Evolutionary conservation across 148 eudicot genomes (phyloP), one percentile per base, ranked within the genome.

Genomic region (Chenopodium suecicum): DNA sequence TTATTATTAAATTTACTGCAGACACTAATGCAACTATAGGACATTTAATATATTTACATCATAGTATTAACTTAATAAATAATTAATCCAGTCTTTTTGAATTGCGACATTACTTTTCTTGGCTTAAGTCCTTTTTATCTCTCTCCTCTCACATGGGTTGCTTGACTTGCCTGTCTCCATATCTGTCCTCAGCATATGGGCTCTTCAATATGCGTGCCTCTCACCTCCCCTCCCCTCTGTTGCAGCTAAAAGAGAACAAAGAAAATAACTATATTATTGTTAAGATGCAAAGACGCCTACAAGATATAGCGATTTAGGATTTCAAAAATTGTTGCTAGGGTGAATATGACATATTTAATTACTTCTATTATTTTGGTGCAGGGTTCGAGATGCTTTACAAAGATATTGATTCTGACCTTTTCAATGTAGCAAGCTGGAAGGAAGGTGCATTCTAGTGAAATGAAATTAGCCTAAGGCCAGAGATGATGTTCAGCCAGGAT

Each of bases 401-500:
- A 31, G 17, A 2, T 74, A 31, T 9, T 20, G 65, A 46, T 32
- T 47, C 44, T 73, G 73, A 84, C 76, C 64, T 7, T 50, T 16
- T 34, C 76, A 47, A 23, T 47, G 69, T 44, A 58, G 70, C 60
- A 72, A 47, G 52, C 67, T 50, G 74, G 50, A 71, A 64, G 27
- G 31, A 37, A 74, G 44, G 77, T 37, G 73, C 62, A 41, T 17
- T 71, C 34, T 75, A 72, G 52, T 56, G 74, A 75, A 67, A 41
- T 83, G 82, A 60, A 75, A 13, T 60, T 34, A 62, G 76, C 73
- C 64, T 69, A 64, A 41, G 58, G 25, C 46, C n/a, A 50, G 58
- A 70, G 52, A 84, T 71, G 63, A 84, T 84, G 83, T 69, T 47
- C 66, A 1, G 66, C 76, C 82, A 60, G 50, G 85, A 75, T 75